Evolutionary conservation across 352 stramenopile species (phyloP), one percentile per base, ranked within the genome.

Genomic region (Phytopythium montanum): DNA sequence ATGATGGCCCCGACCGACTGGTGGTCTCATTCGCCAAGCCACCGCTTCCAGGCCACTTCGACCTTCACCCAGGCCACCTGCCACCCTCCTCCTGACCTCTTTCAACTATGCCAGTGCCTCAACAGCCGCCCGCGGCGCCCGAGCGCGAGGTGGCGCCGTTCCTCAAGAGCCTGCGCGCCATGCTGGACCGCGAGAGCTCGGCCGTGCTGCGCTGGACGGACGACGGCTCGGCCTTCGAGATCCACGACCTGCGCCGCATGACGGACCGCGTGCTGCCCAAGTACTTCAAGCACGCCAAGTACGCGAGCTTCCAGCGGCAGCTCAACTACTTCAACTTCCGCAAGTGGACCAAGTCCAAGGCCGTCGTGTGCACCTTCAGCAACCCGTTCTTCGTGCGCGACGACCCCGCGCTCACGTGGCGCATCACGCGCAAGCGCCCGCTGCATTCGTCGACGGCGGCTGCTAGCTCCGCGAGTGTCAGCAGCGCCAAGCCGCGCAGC

Each of bases 311-410:
- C 44, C 85, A 95, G 52, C 78, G 90, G 10, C 88, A 97, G 65
- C 76, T 97, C 56, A 96, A 95, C 70, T 97, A 97, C 64, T 97
- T 97, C 62, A 80, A 79, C 56, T 97, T 97, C 69, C 73, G 81
- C 65, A 91, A 92, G 62, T 89, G 79, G 79, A 89, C 79, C 65
- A 89, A 89, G 64, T 86, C 75, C n/a, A 70, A 71, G 51, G 75
- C 75, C 23, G 69, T 79, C 23, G 76, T 89, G 10, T 94, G 81
- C 76, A 91, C 84, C 18, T 94, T 91, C 64, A 87, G 71, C 25
- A 93, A 91, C 66, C 62, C 68, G 23, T 85, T 78, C 61, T 90
- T 89, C 54, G 62, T 75, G 56, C 74, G 81, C 19, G 79, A 88
- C 64, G 57, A 86, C 36, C 79, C 81, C 7, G 75, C 80, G 19